These are phyloP conservation scores for Xerocomellus amylosporus DNA, from an alignment of 768 basidiomycete species.

Conservation along the genomic window DNA sequence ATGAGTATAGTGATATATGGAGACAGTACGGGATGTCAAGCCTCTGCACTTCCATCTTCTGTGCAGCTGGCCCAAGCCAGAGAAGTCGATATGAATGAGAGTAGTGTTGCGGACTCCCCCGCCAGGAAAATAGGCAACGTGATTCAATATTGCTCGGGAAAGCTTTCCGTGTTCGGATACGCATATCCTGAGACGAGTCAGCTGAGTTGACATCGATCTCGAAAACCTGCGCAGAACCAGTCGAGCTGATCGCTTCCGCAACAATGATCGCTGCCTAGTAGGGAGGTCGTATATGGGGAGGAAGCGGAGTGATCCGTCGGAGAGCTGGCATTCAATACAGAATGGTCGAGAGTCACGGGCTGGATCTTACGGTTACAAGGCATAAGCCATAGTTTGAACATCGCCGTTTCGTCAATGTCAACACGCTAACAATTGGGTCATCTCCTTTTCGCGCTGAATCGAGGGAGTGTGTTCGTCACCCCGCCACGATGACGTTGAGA, in stretches of 20 bases:
- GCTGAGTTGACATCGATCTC: slow-evolving; percentile 52
- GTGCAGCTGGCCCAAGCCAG: slow-evolving; percentile 25
- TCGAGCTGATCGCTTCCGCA: slow-evolving; percentile 53
- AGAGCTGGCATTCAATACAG: slow-evolving; percentile 55
- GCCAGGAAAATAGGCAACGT: slow-evolving; percentile 44
- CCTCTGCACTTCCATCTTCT: slow-evolving; percentile 44
- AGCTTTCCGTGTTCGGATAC: slow-evolving; percentile 49
- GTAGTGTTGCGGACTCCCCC: slow-evolving; percentile 37
- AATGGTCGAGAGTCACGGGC: slow-evolving; percentile 55
- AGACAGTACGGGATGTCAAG: slow-evolving; percentile 42
- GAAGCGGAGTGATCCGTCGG: slow-evolving; percentile 43
- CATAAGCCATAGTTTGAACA: neutral
- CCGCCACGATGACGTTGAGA: too few species aligned
- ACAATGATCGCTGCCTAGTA: slow-evolving; percentile 66
- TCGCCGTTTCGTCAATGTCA: too few species aligned
- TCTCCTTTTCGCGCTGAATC: too few species aligned
- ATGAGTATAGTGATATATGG: neutral
- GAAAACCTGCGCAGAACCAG: slow-evolving; percentile 38
- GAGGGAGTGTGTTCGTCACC: too few species aligned
- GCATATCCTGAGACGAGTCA: slow-evolving; percentile 72
- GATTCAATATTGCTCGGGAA: slow-evolving; percentile 55
- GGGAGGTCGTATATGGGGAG: slow-evolving; percentile 63
- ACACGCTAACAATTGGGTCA: too few species aligned
- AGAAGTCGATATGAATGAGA: slow-evolving; percentile 44
- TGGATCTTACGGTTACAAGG: slow-evolving; percentile 48